A percentile compares a stretch with the other conserved stretches of the same genome.
Evolutionary conservation across 768 basidiomycete species (phyloP).

Genomic region (Sarcodon sp.): DNA sequence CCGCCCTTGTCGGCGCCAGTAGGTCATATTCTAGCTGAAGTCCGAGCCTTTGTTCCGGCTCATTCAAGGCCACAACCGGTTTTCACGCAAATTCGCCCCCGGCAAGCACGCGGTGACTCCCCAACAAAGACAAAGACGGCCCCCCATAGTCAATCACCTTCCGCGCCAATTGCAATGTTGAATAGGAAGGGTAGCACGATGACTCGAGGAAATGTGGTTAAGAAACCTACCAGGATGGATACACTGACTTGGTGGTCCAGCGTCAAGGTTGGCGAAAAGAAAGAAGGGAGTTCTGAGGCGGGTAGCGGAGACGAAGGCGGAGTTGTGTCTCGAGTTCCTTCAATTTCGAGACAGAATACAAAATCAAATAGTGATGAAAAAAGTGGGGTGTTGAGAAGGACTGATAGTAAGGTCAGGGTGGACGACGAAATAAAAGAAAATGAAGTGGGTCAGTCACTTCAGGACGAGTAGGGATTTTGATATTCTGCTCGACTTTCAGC

Average conservation of each 20-base stretch:
- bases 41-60: constrained; percentile 37
- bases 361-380: constrained; percentile 2
- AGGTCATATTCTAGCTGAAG: constrained; percentile 59
- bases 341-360: constrained; percentile 24
- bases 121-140: constrained; percentile 5
- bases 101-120: background rate
- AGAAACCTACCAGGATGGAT: constrained; percentile 45
- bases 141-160: background rate
- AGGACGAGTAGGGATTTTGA: constrained; percentile 53
- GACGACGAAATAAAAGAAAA: constrained; percentile 20
- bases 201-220: constrained; percentile 35
- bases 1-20: constrained; percentile 54
- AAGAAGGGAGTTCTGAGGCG: constrained; percentile 44
- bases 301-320: constrained; percentile 35
- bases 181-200: constrained; percentile 22
- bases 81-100: constrained; percentile 5
- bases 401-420: constrained; percentile 34
- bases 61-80: constrained; percentile 1
- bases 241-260: constrained; percentile 61
- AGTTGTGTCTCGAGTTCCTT: constrained; percentile 33
- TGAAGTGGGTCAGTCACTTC: constrained; percentile 36
- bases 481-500: background rate
- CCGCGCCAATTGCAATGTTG: constrained; percentile 4
- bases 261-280: constrained; percentile 47
- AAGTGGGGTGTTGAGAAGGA: background rate